Evolutionary conservation across 352 stramenopile species (phyloP).

Genomic region (Globisporangium cylindrosporum): DNA sequence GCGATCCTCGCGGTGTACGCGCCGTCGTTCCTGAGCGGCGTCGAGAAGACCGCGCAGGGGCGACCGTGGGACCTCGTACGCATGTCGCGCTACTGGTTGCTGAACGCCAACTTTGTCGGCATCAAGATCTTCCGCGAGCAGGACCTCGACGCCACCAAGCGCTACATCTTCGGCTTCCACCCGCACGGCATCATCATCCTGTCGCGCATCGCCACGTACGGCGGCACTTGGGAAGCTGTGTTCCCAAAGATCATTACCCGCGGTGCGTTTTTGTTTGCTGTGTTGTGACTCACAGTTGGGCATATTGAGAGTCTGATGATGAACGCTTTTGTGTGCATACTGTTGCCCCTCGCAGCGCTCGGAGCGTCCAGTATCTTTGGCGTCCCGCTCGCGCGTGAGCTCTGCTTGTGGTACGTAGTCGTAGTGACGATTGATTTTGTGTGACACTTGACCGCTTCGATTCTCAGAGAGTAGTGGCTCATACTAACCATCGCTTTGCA

Average conservation of each 20-base stretch:
- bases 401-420: slow-evolving; percentile 19
- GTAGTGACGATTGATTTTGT: background rate
- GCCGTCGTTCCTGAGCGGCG: slow-evolving; percentile 39
- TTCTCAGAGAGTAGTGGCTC: background rate
- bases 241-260: slow-evolving; percentile 31
- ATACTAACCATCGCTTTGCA: background rate
- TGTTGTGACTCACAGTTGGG: no score
- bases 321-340: background rate
- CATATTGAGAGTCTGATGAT: background rate
- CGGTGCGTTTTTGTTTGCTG: slow-evolving; percentile 3
- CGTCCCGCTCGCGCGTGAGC: slow-evolving; percentile 21
- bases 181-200: slow-evolving; percentile 54
- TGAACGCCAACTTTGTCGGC: slow-evolving; percentile 34
- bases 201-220: slow-evolving; percentile 40
- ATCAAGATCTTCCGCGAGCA: slow-evolving; percentile 39
- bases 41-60: slow-evolving; percentile 34
- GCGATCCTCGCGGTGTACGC: slow-evolving; percentile 42
- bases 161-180: slow-evolving; percentile 51
- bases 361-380: slow-evolving; percentile 21
- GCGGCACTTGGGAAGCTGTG: slow-evolving; percentile 39
- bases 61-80: slow-evolving; percentile 38
- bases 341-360: slow-evolving; percentile 2
- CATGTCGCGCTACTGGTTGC: slow-evolving; percentile 28
- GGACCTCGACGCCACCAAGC: slow-evolving; percentile 23
- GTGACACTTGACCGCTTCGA: background rate